Evolutionary conservation across 805 yeast species (phyloP).

Genomic region (Zygosaccharomyces bisporus): DNA sequence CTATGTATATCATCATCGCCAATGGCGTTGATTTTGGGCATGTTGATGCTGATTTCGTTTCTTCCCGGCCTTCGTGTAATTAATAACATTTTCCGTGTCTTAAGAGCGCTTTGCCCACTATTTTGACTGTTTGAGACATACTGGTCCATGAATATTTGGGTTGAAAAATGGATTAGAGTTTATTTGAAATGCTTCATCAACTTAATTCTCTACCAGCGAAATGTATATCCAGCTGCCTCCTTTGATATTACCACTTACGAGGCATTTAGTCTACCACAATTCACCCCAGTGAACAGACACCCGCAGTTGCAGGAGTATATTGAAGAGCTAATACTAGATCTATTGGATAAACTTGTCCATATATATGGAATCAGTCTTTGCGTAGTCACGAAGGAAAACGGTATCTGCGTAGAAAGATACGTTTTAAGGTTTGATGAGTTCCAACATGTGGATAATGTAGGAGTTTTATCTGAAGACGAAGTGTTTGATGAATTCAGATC

Average conservation of each 20-base stretch:
- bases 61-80: no score
- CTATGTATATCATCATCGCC: conserved; percentile 56
- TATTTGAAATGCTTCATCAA: conserved; percentile 40
- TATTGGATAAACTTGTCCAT: conserved; percentile 25
- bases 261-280: conserved; percentile 41
- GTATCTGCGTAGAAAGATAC: conserved; percentile 29
- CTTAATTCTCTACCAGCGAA: conserved; percentile 36
- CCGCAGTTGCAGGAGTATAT: conserved; percentile 43
- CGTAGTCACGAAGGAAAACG: conserved; percentile 21
- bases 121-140: neutral
- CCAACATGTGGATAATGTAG: conserved; percentile 22
- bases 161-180: conserved; percentile 30
- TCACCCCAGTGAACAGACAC: conserved; percentile 44
- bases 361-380: conserved; percentile 25
- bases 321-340: conserved; percentile 32
- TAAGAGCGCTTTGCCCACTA: neutral
- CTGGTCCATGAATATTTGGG: conserved; percentile 22
- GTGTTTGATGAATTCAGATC: conserved; percentile 35
- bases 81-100: neutral
- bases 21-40: conserved; percentile 38
- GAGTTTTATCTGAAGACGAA: conserved; percentile 22
- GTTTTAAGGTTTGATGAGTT: conserved; percentile 34
- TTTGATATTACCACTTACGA: conserved; percentile 38
- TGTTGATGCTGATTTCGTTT: no score
- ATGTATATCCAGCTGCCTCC: conserved; percentile 37